Base-by-base conservation (phyloP, 768 basidiomycete species). In the Boletus reticuloceps region DNA sequence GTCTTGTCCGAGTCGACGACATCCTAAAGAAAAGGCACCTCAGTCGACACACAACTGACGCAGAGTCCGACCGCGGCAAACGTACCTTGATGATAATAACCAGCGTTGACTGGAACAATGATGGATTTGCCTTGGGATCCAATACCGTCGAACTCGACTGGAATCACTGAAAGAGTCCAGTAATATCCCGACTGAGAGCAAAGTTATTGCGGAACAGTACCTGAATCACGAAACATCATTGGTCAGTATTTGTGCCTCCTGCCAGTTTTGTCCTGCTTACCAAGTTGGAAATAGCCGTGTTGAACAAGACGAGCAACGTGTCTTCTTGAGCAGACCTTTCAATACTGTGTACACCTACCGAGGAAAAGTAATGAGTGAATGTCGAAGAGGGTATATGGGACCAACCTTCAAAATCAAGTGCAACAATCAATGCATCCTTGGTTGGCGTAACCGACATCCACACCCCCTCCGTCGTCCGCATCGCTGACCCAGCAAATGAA, bases 401-500 rank as follows among this genome's bases (percentile, higher is more conserved):
- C 60, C 0, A 7, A 77, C 85, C 84, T 76, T 86, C 84, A 46
- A 86, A 86, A 57, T 86, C 84, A 7, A 86, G 74, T 3, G 84
- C 79, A 1, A 86, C 82, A 9, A 86, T 70, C 11, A 86, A 61
- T 0, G 67, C 67, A 25, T 82, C 78, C 45, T 78, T 70, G 0
- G 83, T 84, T 0, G 84, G 85, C 3, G 84, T 83, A 9, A 82
- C 81, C 0, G 83, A 84, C 78, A 85, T 79, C 84, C 84, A 85
- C 2, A 84, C 82, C 5, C 84, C 83, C 69, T 84, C 82, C 62
- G 81, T 85, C 9, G 83, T 84, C 19, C 82, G 71, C 82, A 85
- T 84, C 0, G 84, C 84, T 10, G 78, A 81, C 1, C 85, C 84
- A 11, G 82, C 82, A 59, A 86, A 86, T 0, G 85, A 85, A 0